Base-by-base conservation (phyloP, 2,329 filamentous ascomycete species). In the Annulohypoxylon truncatum region DNA sequence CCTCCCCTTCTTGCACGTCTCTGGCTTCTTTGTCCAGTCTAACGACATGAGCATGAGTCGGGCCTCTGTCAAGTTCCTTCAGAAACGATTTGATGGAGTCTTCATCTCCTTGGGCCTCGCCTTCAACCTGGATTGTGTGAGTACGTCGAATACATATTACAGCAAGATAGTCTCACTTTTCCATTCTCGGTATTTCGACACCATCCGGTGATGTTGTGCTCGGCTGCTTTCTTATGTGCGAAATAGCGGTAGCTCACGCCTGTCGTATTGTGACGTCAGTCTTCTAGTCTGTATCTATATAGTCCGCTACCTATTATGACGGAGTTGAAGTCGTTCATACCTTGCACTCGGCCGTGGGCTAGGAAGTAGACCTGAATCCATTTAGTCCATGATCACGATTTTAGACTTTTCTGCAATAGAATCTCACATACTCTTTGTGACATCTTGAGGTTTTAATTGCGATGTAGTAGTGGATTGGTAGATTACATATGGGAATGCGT, bases 101-200 rank as follows among this genome's bases (percentile, higher is more conserved):
- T 1, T 89, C 84, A 1, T 86, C 83, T 28, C 93, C 94, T 77
- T 98, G 95, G 4, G 90, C 94, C 80, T 97, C 94, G 24, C 95
- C 95, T 75, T 93, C 89, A 48, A 98, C 94, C 93, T 97, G 48
- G 73, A 79, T 61, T 15, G 55, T 47, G 52, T 67, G 57, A 73
- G 71, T 15, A 52, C 44, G n/a, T 26, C 29, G 40, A 20, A 20
- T 18, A 20, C n/a, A 5, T 13, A 44, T 6, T 26, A 46, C n/a
- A 5, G 26, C 10, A 4, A 22, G 44, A 44, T 24, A 15, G 7
- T 12, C 71, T 42, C 70, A 84, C 87, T 79, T 87, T 88, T 68
- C 85, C 83, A 63, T 86, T 82, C 1, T 80, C 72, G 0, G 85
- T 87, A 73, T 90, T 90, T 33, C 84, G 80, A 58, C 88, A 88